Evolutionary conservation across 768 basidiomycete genomes (phyloP), one percentile per base, ranked within the genome.

Genomic region (Kwoniella mangroviensis): DNA sequence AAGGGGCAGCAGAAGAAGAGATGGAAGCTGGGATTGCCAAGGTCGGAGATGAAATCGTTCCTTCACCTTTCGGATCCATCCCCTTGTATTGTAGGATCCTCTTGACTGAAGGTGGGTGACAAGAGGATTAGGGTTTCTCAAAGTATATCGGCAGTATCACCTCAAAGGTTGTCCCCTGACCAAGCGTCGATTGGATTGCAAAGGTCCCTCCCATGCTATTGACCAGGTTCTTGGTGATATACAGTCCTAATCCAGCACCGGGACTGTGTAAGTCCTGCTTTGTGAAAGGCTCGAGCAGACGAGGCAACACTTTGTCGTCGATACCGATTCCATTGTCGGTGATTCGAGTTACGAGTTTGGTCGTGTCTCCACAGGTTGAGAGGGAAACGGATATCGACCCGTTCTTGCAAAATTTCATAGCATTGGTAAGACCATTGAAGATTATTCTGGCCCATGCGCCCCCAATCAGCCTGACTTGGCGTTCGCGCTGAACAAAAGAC

Each of bases 201-300:
- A 71, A 68, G 3, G 53, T 66, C 4, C 79, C 79, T 42, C 71
- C 73, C 75, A 79, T 75, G 3, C 73, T 61, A 1, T 71, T 69
- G 15, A 73, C 70, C 19, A 80, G 63, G 28, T 53, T 61, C 60
- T 70, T 65, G 4, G 73, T 76, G 65, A 80, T 78, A 57, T 73
- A 72, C 15, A 80, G 63, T 0, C 81, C 81, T n/a, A 82, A 58
- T 2, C 81, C 81, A 4, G 76, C 71, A 1, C 81, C 81, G 15
- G 73, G 70, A 10, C 55, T 67, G 51, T 71, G 65, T 0, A 69
- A 5, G 42, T 79, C 73, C 19, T 57, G 72, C 51, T 82, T 78
- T 2, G 70, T 73, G 72, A 82, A 82, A 0, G 81, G 77, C 40
- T 71, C 61, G 55, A 82, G 75, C 3, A 76, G 41, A 13, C 70